These are phyloP conservation scores for Xylaria sp. DNA, from an alignment of 2,329 filamentous ascomycete species.

Conservation along the genomic window DNA sequence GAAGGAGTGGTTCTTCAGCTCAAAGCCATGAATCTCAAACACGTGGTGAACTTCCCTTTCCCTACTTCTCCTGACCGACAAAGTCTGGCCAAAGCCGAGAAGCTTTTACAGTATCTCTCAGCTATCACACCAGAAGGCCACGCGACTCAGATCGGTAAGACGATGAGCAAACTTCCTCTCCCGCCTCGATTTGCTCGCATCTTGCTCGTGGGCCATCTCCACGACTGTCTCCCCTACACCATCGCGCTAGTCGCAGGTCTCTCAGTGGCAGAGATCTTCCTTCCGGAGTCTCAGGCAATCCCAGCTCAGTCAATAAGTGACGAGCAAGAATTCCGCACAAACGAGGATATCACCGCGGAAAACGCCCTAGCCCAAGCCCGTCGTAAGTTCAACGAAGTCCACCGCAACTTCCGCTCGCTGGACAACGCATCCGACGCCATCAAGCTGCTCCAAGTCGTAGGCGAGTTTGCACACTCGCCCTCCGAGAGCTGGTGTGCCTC, in stretches of 20 bases:
- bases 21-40: constrained; percentile 88
- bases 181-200: constrained; percentile 89
- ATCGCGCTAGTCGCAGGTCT: constrained; percentile 84
- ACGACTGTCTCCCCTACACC: constrained; percentile 77
- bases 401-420: constrained; percentile 71
- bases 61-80: constrained; percentile 79
- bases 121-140: constrained; percentile 67
- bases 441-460: constrained; percentile 83
- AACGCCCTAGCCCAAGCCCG: constrained; percentile 61
- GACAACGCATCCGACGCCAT: constrained; percentile 84
- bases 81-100: constrained; percentile 77
- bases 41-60: constrained; percentile 92
- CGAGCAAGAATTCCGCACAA: constrained; percentile 45
- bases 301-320: constrained; percentile 44
- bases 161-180: constrained; percentile 83
- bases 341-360: constrained; percentile 66
- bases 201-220: constrained; percentile 77
- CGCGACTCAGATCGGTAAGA: constrained; percentile 72
- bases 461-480: constrained; percentile 71
- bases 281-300: constrained; percentile 73
- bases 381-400: constrained; percentile 60
- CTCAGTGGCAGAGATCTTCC: constrained; percentile 81
- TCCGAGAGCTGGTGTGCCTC: constrained; percentile 67
- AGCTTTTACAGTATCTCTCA: constrained; percentile 76
- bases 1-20: constrained; percentile 90